Percentiles rank a stretch among this genome's conserved stretches.
Evolutionary conservation across 2,329 filamentous ascomycete species (phyloP).

Genomic region (Fusarium haematococcum): DNA sequence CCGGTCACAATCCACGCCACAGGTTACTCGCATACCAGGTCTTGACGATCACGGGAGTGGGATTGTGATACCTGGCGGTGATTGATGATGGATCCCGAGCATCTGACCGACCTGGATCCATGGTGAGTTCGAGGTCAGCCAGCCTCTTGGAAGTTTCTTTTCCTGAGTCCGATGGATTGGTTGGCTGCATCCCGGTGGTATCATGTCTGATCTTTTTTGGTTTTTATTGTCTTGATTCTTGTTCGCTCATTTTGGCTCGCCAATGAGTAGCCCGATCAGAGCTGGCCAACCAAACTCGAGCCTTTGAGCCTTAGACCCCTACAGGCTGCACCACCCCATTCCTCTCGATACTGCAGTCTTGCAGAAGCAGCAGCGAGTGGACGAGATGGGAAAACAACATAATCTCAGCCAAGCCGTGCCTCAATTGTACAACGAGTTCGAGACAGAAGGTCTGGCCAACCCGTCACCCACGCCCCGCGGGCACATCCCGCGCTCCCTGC

Average conservation of each 20-base stretch:
- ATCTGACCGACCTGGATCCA: conserved; percentile 22
- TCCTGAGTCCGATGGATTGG: conserved; percentile 12
- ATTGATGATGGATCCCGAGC: conserved; percentile 6
- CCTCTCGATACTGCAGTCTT: conserved; percentile 6
- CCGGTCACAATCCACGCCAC: conserved; percentile 15
- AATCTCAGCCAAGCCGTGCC: background rate
- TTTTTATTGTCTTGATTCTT: conserved; percentile 13
- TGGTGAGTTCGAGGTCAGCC: conserved; percentile 26
- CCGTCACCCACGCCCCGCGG: background rate
- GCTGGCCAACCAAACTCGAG: conserved; percentile 23
- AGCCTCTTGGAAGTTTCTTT: conserved; percentile 27
- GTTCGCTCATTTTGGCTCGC: conserved; percentile 21
- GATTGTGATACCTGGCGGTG: conserved; percentile 13
- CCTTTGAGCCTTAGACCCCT: conserved; percentile 7
- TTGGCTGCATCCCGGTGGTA: conserved; percentile 12
- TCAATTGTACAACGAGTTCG: conserved; percentile 18
- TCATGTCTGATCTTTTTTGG: conserved; percentile 19
- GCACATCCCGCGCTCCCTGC: background rate
- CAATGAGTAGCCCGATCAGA: conserved; percentile 1
- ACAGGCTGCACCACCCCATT: conserved; percentile 29
- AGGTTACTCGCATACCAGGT: conserved; percentile 14
- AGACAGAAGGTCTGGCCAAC: background rate
- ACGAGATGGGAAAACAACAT: background rate
- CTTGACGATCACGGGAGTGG: conserved; percentile 16
- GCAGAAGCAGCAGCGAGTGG: conserved; percentile 20